Conservation (phyloP, 73 alveolate genomes). For the Paramecium pentaurelia region DNA sequence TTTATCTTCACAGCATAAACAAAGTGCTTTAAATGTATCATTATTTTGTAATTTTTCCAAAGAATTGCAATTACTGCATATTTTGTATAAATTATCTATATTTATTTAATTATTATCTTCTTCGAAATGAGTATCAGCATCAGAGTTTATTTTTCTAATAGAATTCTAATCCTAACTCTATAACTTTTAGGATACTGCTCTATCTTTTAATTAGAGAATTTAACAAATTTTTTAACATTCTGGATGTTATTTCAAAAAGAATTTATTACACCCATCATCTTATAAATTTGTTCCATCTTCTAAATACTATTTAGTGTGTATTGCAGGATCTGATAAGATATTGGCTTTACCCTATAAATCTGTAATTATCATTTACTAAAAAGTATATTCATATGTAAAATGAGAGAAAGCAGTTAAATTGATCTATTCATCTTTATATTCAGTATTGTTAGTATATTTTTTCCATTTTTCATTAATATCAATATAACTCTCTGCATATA, state of each 20-base stretch:
- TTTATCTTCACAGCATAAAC: neutral
- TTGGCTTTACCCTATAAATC: neutral
- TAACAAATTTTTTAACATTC: neutral
- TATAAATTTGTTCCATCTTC: neutral
- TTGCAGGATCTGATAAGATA: neutral
- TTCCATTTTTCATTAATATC: neutral
- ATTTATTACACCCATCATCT: neutral
- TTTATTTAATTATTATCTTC: neutral
- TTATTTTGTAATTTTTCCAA: neutral
- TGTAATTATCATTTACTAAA: neutral
- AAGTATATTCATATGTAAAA: neutral
- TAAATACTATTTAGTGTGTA: neutral
- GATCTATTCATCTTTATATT: neutral
- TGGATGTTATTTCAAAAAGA: neutral
- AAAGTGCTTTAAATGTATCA: neutral
- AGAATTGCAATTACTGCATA: neutral
- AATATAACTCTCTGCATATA: neutral
- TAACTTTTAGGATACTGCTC: neutral
- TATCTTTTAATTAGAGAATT: neutral
- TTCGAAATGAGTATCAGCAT: neutral
- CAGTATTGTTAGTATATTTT: neutral
- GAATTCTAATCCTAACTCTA: neutral
- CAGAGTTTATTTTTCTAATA: neutral
- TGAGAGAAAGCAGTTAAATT: neutral
- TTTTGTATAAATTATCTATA: neutral